phyloP scores from a whole-genome alignment of 192 early-diverging fungal genomes.

The Diversispora epigaea region DNA sequence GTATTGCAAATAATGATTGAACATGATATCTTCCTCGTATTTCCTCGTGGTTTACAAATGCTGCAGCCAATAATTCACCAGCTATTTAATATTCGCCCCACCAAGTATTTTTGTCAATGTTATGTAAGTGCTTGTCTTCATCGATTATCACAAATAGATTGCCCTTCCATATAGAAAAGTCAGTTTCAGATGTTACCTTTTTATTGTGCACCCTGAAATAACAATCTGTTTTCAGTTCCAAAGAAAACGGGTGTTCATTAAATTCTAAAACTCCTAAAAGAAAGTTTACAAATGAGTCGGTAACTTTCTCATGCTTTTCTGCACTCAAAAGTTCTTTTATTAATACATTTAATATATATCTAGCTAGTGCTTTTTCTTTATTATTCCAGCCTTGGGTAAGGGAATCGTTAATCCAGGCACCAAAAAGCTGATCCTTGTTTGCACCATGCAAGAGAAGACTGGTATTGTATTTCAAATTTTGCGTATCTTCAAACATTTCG shows the following conservation, averaged over 20 bases:
- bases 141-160: background rate
- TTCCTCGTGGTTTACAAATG: no score
- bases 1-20: slow-evolving; percentile 1
- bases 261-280: slow-evolving; percentile 2
- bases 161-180: background rate
- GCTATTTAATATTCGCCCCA: background rate
- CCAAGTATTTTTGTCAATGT: background rate
- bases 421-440: no score
- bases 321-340: background rate
- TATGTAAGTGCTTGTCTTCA: background rate
- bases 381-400: no score
- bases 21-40: no score
- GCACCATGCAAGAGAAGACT: no score
- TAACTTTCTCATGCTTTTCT: slow-evolving; percentile 5
- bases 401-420: no score
- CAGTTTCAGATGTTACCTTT: background rate
- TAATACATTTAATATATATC: slow-evolving; percentile 2
- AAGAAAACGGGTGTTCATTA: background rate
- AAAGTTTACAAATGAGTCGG: background rate
- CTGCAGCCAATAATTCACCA: background rate
- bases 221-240: background rate
- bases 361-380: no score
- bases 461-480: no score
- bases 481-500: no score
- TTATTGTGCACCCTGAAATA: background rate